Evolutionary conservation across 2,329 filamentous ascomycete genomes (phyloP), one percentile per base, ranked within the genome.

Genomic region (Sodiomyces alkalinus): DNA sequence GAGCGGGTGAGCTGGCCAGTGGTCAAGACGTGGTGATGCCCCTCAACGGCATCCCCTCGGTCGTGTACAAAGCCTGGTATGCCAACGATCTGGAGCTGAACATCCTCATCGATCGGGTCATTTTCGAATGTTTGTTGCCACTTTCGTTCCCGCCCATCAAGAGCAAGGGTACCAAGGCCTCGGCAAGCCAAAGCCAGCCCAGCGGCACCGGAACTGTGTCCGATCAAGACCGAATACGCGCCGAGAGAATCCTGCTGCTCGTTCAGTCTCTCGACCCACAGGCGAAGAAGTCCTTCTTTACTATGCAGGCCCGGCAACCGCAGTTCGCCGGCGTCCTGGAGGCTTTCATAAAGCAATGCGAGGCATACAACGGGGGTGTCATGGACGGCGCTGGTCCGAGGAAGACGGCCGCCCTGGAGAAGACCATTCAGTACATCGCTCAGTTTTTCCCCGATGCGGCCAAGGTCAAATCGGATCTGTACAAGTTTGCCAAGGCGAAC

Each of bases 401-500:
- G 39, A 64, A 76, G 40, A 83, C 83, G 41, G 59, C 62, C 7
- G 75, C 75, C 31, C 64, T 98, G 17, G 70, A 74, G 32, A 74
- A 68, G 39, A 71, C 83, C 9, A 73, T 92, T 24, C 64, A 77
- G 28, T 81, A 76, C 46, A 59, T 93, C 22, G 66, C 74, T 4
- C 72, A 74, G 36, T 76, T 76, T 31, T 71, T 92, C 29, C 81
- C 86, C 1, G 87, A 98, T 40, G 56, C 73, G 1, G 49, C 68
- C 29, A 74, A 78, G 39, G 76, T 80, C 12, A 70, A 68, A 19
- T 68, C 73, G 11, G 85, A 96, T 50, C 58, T 98, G 9, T 76
- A 81, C 56, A 92, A 81, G 43, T 96, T 94, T 47, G 85, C 83
- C 20, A 93, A 87, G 51, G 65, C 77, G 41, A 82, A 96, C 44